Percentiles rank a stretch among this genome's conserved stretches.
phyloP scores from a whole-genome alignment of 306 rosid species.

The Cicer cuneatum region DNA sequence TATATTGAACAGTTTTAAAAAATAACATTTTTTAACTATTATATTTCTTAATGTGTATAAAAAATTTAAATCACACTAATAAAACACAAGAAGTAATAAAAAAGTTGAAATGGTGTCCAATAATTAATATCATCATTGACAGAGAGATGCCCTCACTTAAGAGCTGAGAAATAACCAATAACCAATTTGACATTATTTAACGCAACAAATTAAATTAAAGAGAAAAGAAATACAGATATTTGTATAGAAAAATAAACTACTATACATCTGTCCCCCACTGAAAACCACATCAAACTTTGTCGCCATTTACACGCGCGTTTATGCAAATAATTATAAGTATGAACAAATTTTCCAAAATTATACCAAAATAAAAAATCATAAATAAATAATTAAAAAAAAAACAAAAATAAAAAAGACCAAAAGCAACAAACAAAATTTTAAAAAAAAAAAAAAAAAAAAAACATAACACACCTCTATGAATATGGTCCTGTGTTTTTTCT shows the following conservation, averaged over 20 bases:
- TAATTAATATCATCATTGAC: no score
- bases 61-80: no score
- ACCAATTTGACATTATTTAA: neutral
- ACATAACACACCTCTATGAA: constrained; percentile 35
- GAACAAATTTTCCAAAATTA: constrained; percentile 26
- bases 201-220: constrained; percentile 4
- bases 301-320: constrained; percentile 29
- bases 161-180: neutral
- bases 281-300: neutral
- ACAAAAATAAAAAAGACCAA: neutral
- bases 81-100: no score
- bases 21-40: no score
- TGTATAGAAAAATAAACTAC: constrained; percentile 8
- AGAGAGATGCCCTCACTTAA: neutral
- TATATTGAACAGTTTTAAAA: no score
- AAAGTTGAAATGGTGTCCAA: no score
- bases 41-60: no score
- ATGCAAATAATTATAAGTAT: constrained; percentile 32
- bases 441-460: neutral
- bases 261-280: constrained; percentile 42
- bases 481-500: neutral
- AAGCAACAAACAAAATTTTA: neutral
- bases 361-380: constrained; percentile 30
- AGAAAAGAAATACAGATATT: constrained; percentile 13
- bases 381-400: constrained; percentile 2